Conservation (phyloP, 108 stramenopile species). For the Ochromonas danica region DNA sequence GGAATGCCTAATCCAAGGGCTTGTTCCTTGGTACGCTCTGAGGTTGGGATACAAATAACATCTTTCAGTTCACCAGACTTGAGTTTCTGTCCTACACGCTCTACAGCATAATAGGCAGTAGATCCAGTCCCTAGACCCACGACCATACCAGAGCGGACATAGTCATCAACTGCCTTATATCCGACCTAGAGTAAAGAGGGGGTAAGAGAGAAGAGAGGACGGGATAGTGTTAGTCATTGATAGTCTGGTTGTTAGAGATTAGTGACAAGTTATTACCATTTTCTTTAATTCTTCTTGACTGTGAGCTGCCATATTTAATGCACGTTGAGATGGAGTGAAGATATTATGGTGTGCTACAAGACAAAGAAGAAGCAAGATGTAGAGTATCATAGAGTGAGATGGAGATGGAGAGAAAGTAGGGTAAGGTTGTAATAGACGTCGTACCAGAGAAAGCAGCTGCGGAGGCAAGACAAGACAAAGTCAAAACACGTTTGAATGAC, state of each 20-base stretch:
- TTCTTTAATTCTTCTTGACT: neutral
- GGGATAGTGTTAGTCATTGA: too few relatives aligned
- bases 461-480: too few relatives aligned
- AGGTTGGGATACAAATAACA: constrained; percentile 94
- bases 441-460: too few relatives aligned
- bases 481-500: too few relatives aligned
- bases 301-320: neutral
- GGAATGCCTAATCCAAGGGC: constrained; percentile 83
- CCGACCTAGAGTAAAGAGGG: neutral
- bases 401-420: too few relatives aligned
- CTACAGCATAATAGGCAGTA: constrained; percentile 96
- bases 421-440: too few relatives aligned
- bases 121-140: constrained; percentile 99
- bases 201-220: too few relatives aligned
- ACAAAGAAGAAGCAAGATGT: too few relatives aligned
- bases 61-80: constrained; percentile 84
- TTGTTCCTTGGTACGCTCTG: constrained; percentile 92
- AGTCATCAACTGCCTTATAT: constrained; percentile 59
- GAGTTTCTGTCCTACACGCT: constrained; percentile 85
- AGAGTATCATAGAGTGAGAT: too few relatives aligned
- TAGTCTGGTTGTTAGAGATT: neutral
- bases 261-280: neutral
- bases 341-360: too few relatives aligned
- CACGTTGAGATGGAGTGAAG: neutral
- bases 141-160: constrained; percentile 79